These are phyloP conservation scores for Scheffersomyces amazonensis DNA, from an alignment of 805 yeast genomes.

Conservation along the genomic window DNA sequence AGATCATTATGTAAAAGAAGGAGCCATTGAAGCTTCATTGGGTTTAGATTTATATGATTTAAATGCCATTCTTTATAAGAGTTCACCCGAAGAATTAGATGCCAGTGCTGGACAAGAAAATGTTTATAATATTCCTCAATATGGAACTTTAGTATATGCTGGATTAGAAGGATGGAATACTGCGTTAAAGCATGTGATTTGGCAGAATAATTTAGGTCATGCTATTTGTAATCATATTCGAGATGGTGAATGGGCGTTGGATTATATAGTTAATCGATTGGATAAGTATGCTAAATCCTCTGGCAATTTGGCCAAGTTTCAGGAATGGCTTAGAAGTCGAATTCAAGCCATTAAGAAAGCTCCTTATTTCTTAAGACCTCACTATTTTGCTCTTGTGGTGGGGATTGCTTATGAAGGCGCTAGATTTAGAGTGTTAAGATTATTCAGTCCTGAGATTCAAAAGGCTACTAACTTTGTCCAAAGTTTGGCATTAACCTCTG, in stretches of 20 bases:
- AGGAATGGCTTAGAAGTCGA: constrained; percentile 67
- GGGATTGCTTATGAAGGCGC: constrained; percentile 85
- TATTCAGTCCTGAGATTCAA: constrained; percentile 54
- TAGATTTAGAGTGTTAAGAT: constrained; percentile 59
- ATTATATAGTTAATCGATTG: constrained; percentile 63
- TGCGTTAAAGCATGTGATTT: constrained; percentile 58
- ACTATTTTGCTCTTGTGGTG: constrained; percentile 79
- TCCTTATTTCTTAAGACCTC: constrained; percentile 82
- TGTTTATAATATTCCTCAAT: constrained; percentile 67
- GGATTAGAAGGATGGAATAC: constrained; percentile 94
- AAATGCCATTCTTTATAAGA: constrained; percentile 69
- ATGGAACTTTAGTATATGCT: constrained; percentile 76
- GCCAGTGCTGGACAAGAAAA: constrained; percentile 71
- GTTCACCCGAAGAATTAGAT: constrained; percentile 88
- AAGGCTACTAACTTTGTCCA: constrained; percentile 72
- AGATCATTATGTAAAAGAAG: constrained; percentile 66
- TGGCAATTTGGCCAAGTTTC: constrained; percentile 52
- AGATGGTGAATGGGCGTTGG: constrained; percentile 87
- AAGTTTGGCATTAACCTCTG: constrained; percentile 72
- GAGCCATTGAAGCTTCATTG: constrained; percentile 72
- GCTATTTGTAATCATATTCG: constrained; percentile 80
- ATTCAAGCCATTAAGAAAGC: constrained; percentile 58
- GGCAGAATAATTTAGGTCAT: constrained; percentile 75
- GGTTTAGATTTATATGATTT: constrained; percentile 64
- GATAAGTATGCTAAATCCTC: constrained; percentile 47